A percentile compares a stretch with the other conserved stretches of the same genome.
phyloP scores from a whole-genome alignment of 257 asterid genomes.

The Jasminum sambac region DNA sequence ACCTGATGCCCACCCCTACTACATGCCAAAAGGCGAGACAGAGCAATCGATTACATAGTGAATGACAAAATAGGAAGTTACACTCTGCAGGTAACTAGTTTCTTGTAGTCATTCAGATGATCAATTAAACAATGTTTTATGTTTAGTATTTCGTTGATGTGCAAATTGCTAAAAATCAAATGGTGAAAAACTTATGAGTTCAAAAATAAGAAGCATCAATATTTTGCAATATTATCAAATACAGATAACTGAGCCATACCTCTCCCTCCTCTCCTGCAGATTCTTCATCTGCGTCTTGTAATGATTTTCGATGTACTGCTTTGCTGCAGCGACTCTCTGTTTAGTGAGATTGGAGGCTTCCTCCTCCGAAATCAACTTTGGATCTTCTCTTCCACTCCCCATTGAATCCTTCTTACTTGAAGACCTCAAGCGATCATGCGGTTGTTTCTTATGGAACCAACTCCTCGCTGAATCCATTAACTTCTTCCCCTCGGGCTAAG shows the following conservation, averaged over 20 bases:
- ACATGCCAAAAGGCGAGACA: too few species aligned
- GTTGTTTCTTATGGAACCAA: slow-evolving; percentile 84
- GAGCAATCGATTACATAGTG: not conserved
- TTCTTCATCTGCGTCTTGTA: slow-evolving; percentile 91
- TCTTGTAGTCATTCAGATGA: not conserved
- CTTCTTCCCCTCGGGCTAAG: slow-evolving; percentile 37
- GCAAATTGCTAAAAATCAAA: slow-evolving; percentile 9
- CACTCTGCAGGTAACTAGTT: not conserved
- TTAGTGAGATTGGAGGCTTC: slow-evolving; percentile 92
- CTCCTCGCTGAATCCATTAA: slow-evolving; percentile 86
- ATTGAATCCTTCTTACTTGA: slow-evolving; percentile 60
- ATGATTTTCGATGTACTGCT: slow-evolving; percentile 98
- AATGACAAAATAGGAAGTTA: not conserved
- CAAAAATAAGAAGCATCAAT: slow-evolving; percentile 7
- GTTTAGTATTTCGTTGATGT: not conserved
- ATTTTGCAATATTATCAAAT: not conserved
- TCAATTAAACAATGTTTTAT: not conserved
- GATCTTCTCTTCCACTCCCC: slow-evolving; percentile 76
- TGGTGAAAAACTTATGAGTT: slow-evolving; percentile 5
- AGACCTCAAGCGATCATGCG: slow-evolving; percentile 71
- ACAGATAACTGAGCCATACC: slow-evolving; percentile 47
- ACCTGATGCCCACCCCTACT: too few species aligned
- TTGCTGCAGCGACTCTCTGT: slow-evolving; percentile 93
- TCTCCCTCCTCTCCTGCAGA: slow-evolving; percentile 90
- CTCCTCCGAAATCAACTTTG: slow-evolving; percentile 52